phyloP scores from a whole-genome alignment of 2,329 filamentous ascomycete species.

The Keithomyces neogunnii region DNA sequence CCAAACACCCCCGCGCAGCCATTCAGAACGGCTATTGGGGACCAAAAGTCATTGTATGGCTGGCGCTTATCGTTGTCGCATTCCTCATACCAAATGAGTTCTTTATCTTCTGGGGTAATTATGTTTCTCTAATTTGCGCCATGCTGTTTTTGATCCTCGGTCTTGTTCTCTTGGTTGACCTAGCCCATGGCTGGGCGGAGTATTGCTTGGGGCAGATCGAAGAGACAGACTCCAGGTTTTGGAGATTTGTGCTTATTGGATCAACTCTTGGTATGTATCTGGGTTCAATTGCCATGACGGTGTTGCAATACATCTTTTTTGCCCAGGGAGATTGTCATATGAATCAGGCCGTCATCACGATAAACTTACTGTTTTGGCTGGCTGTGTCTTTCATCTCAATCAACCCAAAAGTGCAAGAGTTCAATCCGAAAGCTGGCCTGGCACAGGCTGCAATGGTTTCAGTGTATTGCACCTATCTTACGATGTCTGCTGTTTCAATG shows the following conservation, averaged over 20 bases:
- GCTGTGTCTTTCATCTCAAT: slow-evolving; percentile 77
- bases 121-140: slow-evolving; percentile 77
- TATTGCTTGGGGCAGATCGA: slow-evolving; percentile 93
- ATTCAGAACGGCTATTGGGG: slow-evolving; percentile 99
- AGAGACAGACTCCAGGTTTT: slow-evolving; percentile 71
- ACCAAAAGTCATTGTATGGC: slow-evolving; percentile 86
- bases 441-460: slow-evolving; percentile 98
- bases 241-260: slow-evolving; percentile 81
- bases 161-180: slow-evolving; percentile 83
- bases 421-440: slow-evolving; percentile 86
- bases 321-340: slow-evolving; percentile 73
- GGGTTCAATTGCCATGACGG: slow-evolving; percentile 83
- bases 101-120: slow-evolving; percentile 94
- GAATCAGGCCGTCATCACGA: slow-evolving; percentile 93
- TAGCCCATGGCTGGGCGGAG: slow-evolving; percentile 96
- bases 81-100: slow-evolving; percentile 95
- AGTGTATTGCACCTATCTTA: slow-evolving; percentile 96
- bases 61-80: slow-evolving; percentile 77
- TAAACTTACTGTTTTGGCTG: slow-evolving; percentile 82
- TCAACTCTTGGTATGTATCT: slow-evolving; percentile 93
- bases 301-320: slow-evolving; percentile 97
- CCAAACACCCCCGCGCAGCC: slow-evolving; percentile 76
- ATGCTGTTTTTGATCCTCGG: slow-evolving; percentile 92
- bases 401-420: slow-evolving; percentile 81
- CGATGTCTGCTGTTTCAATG: slow-evolving; percentile 97